Evolutionary conservation across 2,329 filamentous ascomycete genomes (phyloP), one percentile per base, ranked within the genome.

Genomic region (Hysterium pulicare): DNA sequence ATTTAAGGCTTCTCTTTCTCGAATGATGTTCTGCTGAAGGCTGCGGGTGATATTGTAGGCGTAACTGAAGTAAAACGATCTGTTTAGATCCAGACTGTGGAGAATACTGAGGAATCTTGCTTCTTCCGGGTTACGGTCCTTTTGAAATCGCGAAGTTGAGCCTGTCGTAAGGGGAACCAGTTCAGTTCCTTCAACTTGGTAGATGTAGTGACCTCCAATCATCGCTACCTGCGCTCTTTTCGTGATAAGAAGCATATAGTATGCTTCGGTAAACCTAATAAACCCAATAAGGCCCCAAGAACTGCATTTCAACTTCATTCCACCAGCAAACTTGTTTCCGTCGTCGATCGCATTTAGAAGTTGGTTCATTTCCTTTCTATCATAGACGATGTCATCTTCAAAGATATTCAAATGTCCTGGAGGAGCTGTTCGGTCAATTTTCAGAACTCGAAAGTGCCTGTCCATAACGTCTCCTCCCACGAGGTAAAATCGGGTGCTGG

Each of bases 21-120:
- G 78, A 16, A 83, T 84, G 47, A 98, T 90, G 58, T 98, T 98
- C 59, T 91, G 83, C 64, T 98, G 93, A 35, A 98, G 72, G 1
- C 90, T 95, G 41, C 84, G 81, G 1, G 93, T 98, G 53, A 97
- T 86, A 62, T 98, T 89, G 70, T 98, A 98, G 0, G 91, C 94
- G 64, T 96, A 96, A 71, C 91, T 96, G 72, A 96, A 98, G 68
- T 98, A 98, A 66, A 98, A 98, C 0, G 87, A 94, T 43, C 86
- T 80, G 0, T 86, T 90, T 46, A 98, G 71, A 64, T 98, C 93
- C 23, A 98, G 76, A 53, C 95, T 95, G 62, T 87, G 90, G 33
- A 98, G 75, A 40, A 96, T 97, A 20, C 81, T 79, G 24, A 97
- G 76, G 58, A 95, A 97, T 21, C 91, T 83, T 30, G 86, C 83